Base-by-base conservation (phyloP, 441 rosid species). In the Pelargonium myrrhifolium region DNA sequence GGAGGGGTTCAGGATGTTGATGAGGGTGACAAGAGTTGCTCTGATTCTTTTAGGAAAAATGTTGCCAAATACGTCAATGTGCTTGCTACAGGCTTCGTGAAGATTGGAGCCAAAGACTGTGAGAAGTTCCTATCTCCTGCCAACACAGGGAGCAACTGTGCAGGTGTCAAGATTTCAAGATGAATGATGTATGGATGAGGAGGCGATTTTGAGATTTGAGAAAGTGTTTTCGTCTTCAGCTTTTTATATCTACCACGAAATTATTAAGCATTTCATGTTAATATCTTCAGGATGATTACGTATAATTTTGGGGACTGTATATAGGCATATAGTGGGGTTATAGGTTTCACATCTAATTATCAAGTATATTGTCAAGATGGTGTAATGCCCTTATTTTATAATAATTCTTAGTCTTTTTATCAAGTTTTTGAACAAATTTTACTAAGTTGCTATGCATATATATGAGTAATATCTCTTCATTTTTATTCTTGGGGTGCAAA, bases 1-100 rank as follows among this genome's bases (percentile, higher is more conserved):
- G 93, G 89, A 60, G 85, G 85, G 6, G 83, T 75, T 75, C 83
- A 82, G 71, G 86, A 75, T 62, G 85, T 82, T 39, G 81, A 80
- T 14, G 86, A 77, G 61, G 83, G 79, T 45, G 81, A 69, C 62
- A 70, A 72, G 74, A 75, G 78, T 72, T 67, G 86, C 79, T 84
- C 92, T 2, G 9, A n/a, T 66, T 51, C 35, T 64, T 86, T 90
- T 67, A 86, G 78, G 86, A 60, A 68, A 8, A 70, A 76, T 12
- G 75, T 93, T 62, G 80, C 80, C 3, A 71, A 7, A 21, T 78
- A 80, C 49, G 69, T 86, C 8, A 76, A 79, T 31, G 21, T 84
- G 49, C 81, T 93, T 18, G 67, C 72, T 66, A 80, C 73, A 65
- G 87, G 82, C 78, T 86, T 93, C 67, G 67, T 74, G n/a, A 68